These are phyloP conservation scores for Botryobasidium botryosum DNA, from an alignment of 768 basidiomycete genomes.

Conservation along the genomic window DNA sequence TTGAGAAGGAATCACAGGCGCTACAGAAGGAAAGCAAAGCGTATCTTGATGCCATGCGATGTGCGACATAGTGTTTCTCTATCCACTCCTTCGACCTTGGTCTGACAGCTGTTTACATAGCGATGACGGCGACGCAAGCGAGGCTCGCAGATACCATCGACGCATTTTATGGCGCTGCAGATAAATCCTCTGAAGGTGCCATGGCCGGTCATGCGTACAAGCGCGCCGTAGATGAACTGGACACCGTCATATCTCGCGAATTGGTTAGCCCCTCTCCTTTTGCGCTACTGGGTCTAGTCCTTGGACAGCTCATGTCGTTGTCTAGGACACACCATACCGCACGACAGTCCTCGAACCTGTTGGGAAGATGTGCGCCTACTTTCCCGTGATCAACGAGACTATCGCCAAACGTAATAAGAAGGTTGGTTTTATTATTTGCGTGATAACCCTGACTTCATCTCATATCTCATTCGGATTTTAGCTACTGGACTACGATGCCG, in stretches of 20 bases:
- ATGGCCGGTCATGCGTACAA: constrained; percentile 98
- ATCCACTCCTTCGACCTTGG: background rate
- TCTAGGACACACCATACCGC: constrained; percentile 81
- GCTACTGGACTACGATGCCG: constrained; percentile 92
- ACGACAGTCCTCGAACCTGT: constrained; percentile 91
- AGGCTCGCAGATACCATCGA: constrained; percentile 89
- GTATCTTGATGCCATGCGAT: constrained; percentile 88
- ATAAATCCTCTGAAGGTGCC: constrained; percentile 73
- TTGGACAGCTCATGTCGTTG: background rate
- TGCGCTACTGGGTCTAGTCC: background rate
- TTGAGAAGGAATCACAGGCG: constrained; percentile 88
- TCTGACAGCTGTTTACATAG: constrained; percentile 24
- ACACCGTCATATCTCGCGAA: constrained; percentile 66
- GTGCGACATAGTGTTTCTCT: constrained; percentile 27
- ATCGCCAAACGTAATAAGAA: constrained; percentile 94
- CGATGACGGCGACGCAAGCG: constrained; percentile 86
- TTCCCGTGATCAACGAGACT: constrained; percentile 84
- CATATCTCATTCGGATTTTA: constrained; percentile 19
- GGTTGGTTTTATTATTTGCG: constrained; percentile 26
- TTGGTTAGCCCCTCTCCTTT: constrained; percentile 32
- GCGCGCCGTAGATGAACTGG: constrained; percentile 84
- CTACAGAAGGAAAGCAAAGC: constrained; percentile 92
- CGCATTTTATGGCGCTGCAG: constrained; percentile 76
- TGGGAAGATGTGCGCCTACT: constrained; percentile 93
- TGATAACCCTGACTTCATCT: background rate